phyloP scores from a whole-genome alignment of 192 early-diverging fungal genomes.

The Gonapodya prolifera region DNA sequence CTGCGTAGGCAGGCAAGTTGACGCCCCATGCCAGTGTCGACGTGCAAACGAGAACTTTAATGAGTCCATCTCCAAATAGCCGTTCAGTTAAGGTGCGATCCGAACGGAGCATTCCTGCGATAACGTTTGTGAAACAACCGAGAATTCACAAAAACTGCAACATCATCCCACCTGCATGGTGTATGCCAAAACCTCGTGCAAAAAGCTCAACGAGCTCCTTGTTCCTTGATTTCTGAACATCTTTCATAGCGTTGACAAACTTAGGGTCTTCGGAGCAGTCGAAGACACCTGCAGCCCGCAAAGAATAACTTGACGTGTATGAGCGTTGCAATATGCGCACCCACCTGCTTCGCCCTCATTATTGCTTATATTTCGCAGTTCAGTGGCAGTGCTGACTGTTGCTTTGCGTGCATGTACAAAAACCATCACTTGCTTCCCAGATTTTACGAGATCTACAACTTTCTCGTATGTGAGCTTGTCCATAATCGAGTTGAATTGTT shows the following conservation, averaged over 20 bases:
- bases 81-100: conserved; percentile 80
- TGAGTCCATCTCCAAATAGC: conserved; percentile 74
- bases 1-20: conserved; percentile 95
- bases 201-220: conserved; percentile 82
- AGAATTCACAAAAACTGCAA: neutral
- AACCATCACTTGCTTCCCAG: conserved; percentile 96
- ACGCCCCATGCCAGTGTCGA: conserved; percentile 99
- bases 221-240: conserved; percentile 63
- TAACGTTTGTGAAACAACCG: neutral
- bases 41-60: conserved; percentile 87
- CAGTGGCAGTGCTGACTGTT: conserved; percentile 86
- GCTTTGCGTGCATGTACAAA: conserved; percentile 99
- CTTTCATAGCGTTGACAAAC: conserved; percentile 33
- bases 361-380: conserved; percentile 57
- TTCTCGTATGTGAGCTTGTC: conserved; percentile 82
- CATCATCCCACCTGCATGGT: conserved; percentile 62
- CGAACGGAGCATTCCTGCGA: conserved; percentile 62
- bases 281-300: conserved; percentile 37
- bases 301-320: neutral
- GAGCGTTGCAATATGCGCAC: conserved; percentile 9
- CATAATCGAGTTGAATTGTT: conserved; percentile 47
- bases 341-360: conserved; percentile 41
- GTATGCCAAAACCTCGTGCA: conserved; percentile 73
- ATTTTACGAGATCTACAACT: conserved; percentile 48
- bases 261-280: conserved; percentile 34